Percentiles rank a stretch among this genome's conserved stretches.
phyloP scores from a whole-genome alignment of 345 rosid species.

The Balakata baccata region DNA sequence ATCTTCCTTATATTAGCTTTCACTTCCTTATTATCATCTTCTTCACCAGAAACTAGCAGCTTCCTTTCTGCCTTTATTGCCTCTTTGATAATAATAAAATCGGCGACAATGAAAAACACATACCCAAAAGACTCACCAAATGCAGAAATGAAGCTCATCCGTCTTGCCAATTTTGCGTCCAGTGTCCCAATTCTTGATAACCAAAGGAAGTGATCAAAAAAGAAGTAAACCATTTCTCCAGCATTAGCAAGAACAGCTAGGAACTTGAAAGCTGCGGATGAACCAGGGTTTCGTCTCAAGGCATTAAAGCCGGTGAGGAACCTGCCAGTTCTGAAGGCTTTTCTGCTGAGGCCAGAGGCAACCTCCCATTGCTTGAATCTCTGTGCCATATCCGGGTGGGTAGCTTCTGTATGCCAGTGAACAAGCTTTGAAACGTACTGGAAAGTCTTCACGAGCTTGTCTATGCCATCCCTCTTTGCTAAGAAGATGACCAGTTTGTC shows the following conservation, averaged over 20 bases:
- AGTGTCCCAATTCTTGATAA: conserved; percentile 77
- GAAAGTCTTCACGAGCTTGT: conserved; percentile 96
- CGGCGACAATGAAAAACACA: conserved; percentile 64
- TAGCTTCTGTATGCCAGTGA: conserved; percentile 61
- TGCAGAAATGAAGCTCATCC: conserved; percentile 92
- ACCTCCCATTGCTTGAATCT: conserved; percentile 91
- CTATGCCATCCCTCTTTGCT: conserved; percentile 94
- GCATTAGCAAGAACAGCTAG: conserved; percentile 75
- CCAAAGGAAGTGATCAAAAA: conserved; percentile 95
- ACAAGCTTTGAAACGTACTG: conserved; percentile 94
- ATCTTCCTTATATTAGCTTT: conserved; percentile 45
- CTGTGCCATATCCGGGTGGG: conserved; percentile 47
- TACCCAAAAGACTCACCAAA: conserved; percentile 98
- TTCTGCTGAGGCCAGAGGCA: conserved; percentile 87
- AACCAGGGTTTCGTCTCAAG: conserved; percentile 64
- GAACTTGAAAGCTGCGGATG: conserved; percentile 42
- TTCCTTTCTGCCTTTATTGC: conserved; percentile 48
- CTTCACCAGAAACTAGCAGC: conserved; percentile 32
- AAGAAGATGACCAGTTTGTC: conserved; percentile 91
- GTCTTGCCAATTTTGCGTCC: conserved; percentile 57
- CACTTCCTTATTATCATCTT: conserved; percentile 26
- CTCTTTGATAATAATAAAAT: conserved; percentile 53
- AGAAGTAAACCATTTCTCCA: conserved; percentile 95
- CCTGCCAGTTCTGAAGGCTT: conserved; percentile 87
- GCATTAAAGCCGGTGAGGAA: conserved; percentile 90